phyloP scores from a whole-genome alignment of 75 land plant genomes.

The Sequoia sempervirens region DNA sequence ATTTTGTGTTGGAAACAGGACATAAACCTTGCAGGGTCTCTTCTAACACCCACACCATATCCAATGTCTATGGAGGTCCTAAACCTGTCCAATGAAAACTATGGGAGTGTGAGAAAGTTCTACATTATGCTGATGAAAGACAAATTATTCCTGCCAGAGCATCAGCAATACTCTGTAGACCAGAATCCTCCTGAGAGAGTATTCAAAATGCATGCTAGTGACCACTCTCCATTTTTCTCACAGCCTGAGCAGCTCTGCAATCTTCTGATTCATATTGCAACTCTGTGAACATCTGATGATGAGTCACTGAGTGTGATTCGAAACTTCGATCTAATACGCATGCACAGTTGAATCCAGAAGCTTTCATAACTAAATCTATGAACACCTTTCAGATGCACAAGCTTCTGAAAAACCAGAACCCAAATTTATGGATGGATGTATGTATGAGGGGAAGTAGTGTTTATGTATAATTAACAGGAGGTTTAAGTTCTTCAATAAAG shows the following conservation, averaged over 20 bases:
- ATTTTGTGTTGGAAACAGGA: constrained; percentile 12
- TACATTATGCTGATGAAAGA: constrained; percentile 21
- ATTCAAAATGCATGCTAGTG: constrained; percentile 16
- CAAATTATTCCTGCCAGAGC: constrained; percentile 5
- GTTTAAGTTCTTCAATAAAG: not conserved
- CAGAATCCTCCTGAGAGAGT: constrained; percentile 26
- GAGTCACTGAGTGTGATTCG: no score
- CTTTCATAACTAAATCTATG: not conserved
- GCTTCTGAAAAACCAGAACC: not conserved
- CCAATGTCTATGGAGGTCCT: constrained; percentile 12
- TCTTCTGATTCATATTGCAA: constrained; percentile 9
- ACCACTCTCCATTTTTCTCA: constrained; percentile 33
- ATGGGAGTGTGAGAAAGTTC: constrained; percentile 24
- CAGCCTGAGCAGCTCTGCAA: constrained; percentile 15
- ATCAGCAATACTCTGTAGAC: constrained; percentile 16
- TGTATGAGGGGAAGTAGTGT: not conserved
- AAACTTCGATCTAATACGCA: no score
- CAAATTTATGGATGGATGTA: not conserved
- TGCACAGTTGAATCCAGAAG: no score
- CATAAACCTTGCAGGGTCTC: constrained; percentile 11
- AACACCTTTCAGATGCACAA: not conserved
- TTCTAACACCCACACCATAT: constrained; percentile 18
- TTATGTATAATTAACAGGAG: not conserved
- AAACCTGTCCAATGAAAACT: constrained; percentile 13
- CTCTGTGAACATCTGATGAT: not conserved